A percentile compares a stretch with the other conserved stretches of the same genome.
Conservation (phyloP, 2,329 filamentous ascomycete species). For the Aspergillus clavatus region DNA sequence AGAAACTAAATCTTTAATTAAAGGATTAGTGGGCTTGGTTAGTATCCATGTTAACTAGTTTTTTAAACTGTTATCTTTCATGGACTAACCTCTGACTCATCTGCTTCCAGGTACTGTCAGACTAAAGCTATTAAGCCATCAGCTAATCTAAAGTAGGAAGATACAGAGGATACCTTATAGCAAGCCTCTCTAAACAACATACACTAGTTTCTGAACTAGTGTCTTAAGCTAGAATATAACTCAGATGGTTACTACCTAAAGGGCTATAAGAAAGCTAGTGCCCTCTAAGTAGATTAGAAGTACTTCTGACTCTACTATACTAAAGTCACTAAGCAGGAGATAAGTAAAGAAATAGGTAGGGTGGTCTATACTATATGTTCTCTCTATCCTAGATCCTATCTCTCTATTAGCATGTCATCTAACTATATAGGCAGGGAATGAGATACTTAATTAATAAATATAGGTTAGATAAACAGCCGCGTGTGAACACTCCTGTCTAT, state of each 20-base stretch:
- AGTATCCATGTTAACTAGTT: conserved; percentile 4
- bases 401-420: conserved; percentile 5
- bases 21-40: conserved; percentile 14
- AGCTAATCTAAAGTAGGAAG: conserved; percentile 14
- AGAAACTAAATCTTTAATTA: conserved; percentile 12
- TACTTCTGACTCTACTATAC: conserved; percentile 20
- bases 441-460: conserved; percentile 15
- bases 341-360: conserved; percentile 15
- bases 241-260: conserved; percentile 9
- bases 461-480: conserved; percentile 12
- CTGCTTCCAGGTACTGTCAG: conserved; percentile 14
- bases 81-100: background rate
- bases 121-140: conserved; percentile 15
- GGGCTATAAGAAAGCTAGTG: conserved; percentile 13
- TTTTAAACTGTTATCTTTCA: background rate
- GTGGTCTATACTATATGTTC: conserved; percentile 13
- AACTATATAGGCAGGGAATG: conserved; percentile 11
- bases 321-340: conserved; percentile 9
- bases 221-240: conserved; percentile 16
- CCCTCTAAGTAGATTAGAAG: conserved; percentile 19
- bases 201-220: conserved; percentile 20
- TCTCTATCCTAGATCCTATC: background rate
- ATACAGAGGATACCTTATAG: conserved; percentile 13
- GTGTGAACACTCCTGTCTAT: conserved; percentile 16
- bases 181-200: conserved; percentile 17